Base-by-base conservation (phyloP, 192 early-diverging fungal species). In the Allomyces macrogynus region DNA sequence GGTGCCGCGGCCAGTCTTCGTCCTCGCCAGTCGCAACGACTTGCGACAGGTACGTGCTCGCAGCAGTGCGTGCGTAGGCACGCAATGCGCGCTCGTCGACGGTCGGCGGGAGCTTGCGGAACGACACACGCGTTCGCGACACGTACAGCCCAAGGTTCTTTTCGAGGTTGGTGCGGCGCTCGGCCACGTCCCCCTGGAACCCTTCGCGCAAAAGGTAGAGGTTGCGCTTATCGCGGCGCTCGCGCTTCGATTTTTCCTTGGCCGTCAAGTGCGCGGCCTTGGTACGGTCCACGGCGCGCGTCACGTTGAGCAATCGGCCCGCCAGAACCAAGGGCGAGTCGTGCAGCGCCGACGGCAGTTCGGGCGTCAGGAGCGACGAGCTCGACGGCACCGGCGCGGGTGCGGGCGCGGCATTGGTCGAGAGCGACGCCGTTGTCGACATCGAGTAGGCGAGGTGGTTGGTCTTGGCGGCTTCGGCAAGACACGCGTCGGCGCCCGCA, bases 171-270 rank as follows among this genome's bases (percentile, higher is more conserved):
- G 84, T 84, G 72, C 89, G 92, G 61, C 93, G 85, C 40, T 82
- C 79, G n/a, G 24, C 26, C n/a, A 68, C 42, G 10, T 25, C 57
- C 32, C 11, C 40, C 16, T 62, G 43, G 69, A 65, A 66, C 67
- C 90, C 92, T 77, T 97, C 93, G 61, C 87, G 83, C 75, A 94
- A 84, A 69, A 97, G 72, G 69, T 95, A 97, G 32, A 90, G 62
- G 69, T 87, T 87, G 40, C 94, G 88, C 63, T 82, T 80, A 73
- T 97, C 94, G 62, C 85, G 81, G 32, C 73, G 70, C 65, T 85
- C 80, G 62, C 82, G 82, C 62, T 81, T 79, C 64, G 78, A 74
- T 62, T 76, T 73, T 14, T 79, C 78, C 44, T 82, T 66, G 14
- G 80, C 77, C 24, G 81, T 76, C 20, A 95, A 74, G 44, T 80